These are phyloP conservation scores for Taiwanofungus camphoratus DNA, from an alignment of 1,284 basidiomycete genomes.

Conservation along the genomic window DNA sequence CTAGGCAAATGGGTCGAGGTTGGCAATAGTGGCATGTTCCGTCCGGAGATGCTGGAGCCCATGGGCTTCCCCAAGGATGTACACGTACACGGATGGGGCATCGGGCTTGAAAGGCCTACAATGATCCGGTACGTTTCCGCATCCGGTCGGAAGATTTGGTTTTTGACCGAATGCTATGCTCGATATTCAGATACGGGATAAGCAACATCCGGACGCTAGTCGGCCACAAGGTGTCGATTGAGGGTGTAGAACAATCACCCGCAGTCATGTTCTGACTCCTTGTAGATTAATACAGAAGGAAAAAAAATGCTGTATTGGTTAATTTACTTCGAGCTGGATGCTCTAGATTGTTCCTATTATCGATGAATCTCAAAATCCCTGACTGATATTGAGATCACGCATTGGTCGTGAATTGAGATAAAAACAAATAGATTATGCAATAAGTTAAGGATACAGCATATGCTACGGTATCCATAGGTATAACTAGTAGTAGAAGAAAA, in stretches of 20 bases:
- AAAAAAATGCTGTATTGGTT: conserved; percentile 3
- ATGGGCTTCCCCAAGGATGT: conserved; percentile 99
- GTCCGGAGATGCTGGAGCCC: conserved; percentile 98
- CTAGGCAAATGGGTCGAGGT: conserved; percentile 96
- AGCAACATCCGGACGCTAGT: conserved; percentile 97
- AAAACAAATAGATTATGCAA: background rate
- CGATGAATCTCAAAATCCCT: too few relatives aligned
- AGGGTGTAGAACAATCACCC: conserved; percentile 82
- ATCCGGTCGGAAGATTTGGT: background rate
- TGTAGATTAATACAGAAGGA: conserved; percentile 7
- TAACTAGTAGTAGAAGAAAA: too few relatives aligned
- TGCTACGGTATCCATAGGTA: too few relatives aligned
- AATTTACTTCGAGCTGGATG: too few relatives aligned
- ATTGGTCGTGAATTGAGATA: too few relatives aligned
- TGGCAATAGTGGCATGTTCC: conserved; percentile 97
- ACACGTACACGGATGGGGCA: conserved; percentile 95
- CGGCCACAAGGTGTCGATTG: conserved; percentile 94
- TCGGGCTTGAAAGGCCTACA: conserved; percentile 94
- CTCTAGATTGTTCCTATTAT: too few relatives aligned
- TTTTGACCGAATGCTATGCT: conserved; percentile 6
- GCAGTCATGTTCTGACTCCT: conserved; percentile 76
- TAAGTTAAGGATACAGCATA: background rate
- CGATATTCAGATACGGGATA: conserved; percentile 63
- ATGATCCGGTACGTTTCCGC: conserved; percentile 83
- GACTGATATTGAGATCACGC: too few relatives aligned